phyloP scores from a whole-genome alignment of 2,329 filamentous ascomycete species.

The Fusarium penzigii region DNA sequence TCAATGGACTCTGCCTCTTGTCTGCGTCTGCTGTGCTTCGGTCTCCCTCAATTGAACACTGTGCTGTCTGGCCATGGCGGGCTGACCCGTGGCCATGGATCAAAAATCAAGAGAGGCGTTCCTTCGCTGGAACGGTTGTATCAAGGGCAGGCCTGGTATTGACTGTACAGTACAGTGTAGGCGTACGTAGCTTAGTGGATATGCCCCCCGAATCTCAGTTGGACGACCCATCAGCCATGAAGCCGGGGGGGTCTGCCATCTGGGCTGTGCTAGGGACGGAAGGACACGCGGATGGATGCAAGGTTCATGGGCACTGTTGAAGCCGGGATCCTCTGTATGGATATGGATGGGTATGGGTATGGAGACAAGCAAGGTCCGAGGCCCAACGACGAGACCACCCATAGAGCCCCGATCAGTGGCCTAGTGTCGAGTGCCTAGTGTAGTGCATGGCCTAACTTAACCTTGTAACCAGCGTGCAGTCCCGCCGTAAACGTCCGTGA shows the following conservation, averaged over 20 bases:
- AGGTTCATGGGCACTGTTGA: conserved; percentile 11
- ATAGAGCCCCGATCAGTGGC: not conserved
- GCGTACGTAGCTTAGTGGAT: not conserved
- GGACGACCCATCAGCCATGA: not conserved
- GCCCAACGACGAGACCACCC: not conserved
- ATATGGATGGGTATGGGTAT: not conserved
- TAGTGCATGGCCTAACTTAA: not conserved
- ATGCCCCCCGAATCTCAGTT: not conserved
- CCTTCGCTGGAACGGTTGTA: too few relatives aligned
- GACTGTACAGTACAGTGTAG: too few relatives aligned
- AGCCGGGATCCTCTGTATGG: conserved; percentile 10
- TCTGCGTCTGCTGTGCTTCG: too few relatives aligned
- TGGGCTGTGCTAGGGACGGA: conserved; percentile 6
- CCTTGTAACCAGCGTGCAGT: not conserved
- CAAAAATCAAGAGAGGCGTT: too few relatives aligned
- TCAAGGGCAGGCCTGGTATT: too few relatives aligned
- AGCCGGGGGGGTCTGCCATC: not conserved
- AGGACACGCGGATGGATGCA: conserved; percentile 12
- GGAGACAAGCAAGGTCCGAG: not conserved
- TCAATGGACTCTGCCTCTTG: too few relatives aligned
- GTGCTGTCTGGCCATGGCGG: too few relatives aligned
- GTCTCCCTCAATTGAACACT: too few relatives aligned
- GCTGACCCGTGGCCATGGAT: too few relatives aligned
- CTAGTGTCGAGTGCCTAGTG: conserved; percentile 4
- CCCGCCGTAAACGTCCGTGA: not conserved